Percentiles rank a stretch among this genome's conserved stretches.
These are phyloP conservation scores for Plasmodiophora brassicae DNA, from an alignment of 208 protist species.

Conservation along the genomic window DNA sequence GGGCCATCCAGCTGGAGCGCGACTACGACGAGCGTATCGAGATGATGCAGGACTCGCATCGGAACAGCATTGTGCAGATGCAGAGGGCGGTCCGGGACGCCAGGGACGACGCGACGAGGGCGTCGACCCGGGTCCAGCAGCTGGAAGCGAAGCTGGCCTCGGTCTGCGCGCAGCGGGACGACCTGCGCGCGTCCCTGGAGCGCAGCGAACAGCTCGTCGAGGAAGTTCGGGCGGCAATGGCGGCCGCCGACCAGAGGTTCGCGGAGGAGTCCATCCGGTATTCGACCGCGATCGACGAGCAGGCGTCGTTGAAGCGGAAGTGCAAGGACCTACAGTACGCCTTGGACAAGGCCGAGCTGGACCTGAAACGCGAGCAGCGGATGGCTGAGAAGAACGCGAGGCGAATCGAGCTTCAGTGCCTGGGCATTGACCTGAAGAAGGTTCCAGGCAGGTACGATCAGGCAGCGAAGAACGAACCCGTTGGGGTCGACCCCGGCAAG, in stretches of 20 bases:
- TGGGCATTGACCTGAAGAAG: background rate
- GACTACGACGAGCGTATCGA: background rate
- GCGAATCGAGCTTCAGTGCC: background rate
- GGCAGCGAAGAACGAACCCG: too few species aligned
- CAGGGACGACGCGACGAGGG: background rate
- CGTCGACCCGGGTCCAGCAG: background rate
- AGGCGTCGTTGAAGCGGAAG: background rate
- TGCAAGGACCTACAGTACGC: background rate
- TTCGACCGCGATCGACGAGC: background rate
- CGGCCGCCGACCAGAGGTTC: too few species aligned
- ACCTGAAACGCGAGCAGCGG: background rate
- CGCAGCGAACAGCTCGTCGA: too few species aligned
- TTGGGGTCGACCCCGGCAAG: too few species aligned
- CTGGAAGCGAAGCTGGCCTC: too few species aligned
- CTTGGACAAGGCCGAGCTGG: constrained; percentile 11
- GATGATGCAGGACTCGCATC: background rate
- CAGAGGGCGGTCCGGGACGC: background rate
- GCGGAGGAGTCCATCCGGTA: too few species aligned
- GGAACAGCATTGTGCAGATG: background rate
- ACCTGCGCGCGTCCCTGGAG: too few species aligned
- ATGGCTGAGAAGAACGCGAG: background rate
- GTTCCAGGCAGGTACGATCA: too few species aligned
- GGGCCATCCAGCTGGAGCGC: background rate
- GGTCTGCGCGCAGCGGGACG: too few species aligned
- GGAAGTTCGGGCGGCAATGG: too few species aligned